These are phyloP conservation scores for Pilobolus umbonatus DNA, from an alignment of 192 early-diverging fungal species.

Conservation along the genomic window DNA sequence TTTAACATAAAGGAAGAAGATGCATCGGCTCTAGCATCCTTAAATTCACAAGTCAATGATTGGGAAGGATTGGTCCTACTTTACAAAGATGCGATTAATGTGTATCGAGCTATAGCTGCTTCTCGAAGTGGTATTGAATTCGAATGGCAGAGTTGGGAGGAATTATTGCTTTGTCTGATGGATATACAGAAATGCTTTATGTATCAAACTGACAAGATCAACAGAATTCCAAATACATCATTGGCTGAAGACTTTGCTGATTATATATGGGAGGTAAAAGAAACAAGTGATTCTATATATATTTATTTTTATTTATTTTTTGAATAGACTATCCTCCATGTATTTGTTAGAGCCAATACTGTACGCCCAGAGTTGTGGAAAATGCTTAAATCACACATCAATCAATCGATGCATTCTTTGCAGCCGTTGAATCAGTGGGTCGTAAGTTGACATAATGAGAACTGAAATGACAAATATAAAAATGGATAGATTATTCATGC, in stretches of 20 bases:
- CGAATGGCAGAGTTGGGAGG: slow-evolving; percentile 52
- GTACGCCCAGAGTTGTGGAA: slow-evolving; percentile 53
- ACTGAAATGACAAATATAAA: background rate
- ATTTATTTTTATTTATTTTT: background rate
- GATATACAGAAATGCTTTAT: slow-evolving; percentile 61
- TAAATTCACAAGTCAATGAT: slow-evolving; percentile 23
- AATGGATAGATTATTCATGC: background rate
- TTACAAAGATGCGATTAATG: slow-evolving; percentile 64
- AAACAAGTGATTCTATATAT: no score
- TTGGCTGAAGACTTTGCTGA: slow-evolving; percentile 60
- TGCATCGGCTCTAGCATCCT: background rate
- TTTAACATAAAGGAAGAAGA: slow-evolving; percentile 52
- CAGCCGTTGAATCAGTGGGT: slow-evolving; percentile 64
- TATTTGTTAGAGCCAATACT: slow-evolving; percentile 59
- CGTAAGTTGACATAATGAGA: slow-evolving; percentile 40
- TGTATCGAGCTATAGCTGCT: slow-evolving; percentile 57
- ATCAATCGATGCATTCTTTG: slow-evolving; percentile 46
- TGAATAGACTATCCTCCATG: slow-evolving; percentile 55
- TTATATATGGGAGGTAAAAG: slow-evolving; percentile 59
- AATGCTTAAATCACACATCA: slow-evolving; percentile 43
- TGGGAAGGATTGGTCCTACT: slow-evolving; percentile 43
- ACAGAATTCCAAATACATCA: slow-evolving; percentile 28
- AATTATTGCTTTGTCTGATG: slow-evolving; percentile 50
- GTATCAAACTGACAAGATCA: slow-evolving; percentile 38
- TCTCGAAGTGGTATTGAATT: slow-evolving; percentile 46